These are phyloP conservation scores for Lentinus tigrinus DNA, from an alignment of 768 basidiomycete genomes.

Conservation along the genomic window DNA sequence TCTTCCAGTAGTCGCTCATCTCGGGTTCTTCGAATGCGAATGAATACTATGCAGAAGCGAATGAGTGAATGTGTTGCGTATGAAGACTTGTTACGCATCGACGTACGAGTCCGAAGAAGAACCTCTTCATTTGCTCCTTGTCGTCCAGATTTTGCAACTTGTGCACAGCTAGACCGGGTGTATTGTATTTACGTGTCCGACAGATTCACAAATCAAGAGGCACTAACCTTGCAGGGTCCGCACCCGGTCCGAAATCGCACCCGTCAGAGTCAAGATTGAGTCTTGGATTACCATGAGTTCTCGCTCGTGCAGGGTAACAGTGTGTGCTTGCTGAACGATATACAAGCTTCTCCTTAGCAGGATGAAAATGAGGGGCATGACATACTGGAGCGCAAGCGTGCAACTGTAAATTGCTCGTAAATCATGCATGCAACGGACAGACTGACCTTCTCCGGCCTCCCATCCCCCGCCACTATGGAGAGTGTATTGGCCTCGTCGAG, in stretches of 20 bases:
- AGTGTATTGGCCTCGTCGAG: slow-evolving; percentile 31
- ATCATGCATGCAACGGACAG: neutral
- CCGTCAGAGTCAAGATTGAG: neutral
- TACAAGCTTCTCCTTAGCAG: neutral
- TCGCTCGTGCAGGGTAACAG: neutral
- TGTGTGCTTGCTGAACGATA: neutral
- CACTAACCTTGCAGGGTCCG: too few relatives aligned
- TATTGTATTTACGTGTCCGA: too few relatives aligned
- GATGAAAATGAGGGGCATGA: slow-evolving; percentile 7
- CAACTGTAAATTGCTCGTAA: too few relatives aligned
- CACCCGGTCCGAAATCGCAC: neutral
- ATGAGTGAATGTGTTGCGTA: neutral
- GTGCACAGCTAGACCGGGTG: slow-evolving; percentile 1
- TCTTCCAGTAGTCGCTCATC: neutral
- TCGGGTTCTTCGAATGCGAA: neutral
- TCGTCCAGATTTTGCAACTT: slow-evolving; percentile 4
- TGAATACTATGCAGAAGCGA: neutral
- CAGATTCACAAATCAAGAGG: too few relatives aligned
- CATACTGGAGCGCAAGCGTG: neutral
- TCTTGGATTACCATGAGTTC: neutral
- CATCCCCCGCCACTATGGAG: slow-evolving; percentile 28
- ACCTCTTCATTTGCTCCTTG: neutral
- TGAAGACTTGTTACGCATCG: too few relatives aligned
- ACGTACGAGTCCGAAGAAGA: slow-evolving; percentile 13
- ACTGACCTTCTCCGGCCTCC: slow-evolving; percentile 34